Evolutionary conservation across 2,329 filamentous ascomycete species (phyloP), one percentile per base, ranked within the genome.

Genomic region (Xylariaceae sp.): DNA sequence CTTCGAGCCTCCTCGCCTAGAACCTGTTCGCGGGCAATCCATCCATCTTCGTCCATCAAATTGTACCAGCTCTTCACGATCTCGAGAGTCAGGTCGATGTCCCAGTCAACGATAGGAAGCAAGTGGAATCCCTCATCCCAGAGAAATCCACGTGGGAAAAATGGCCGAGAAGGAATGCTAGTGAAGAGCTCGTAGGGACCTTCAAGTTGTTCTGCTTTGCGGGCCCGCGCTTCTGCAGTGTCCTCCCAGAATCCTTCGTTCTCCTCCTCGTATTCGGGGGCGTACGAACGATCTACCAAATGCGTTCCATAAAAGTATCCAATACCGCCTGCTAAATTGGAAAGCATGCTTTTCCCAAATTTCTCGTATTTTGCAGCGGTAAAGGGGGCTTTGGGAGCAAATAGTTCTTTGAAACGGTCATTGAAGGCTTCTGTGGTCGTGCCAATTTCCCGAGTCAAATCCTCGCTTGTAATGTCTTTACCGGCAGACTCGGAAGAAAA

Each of bases 51-150:
- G 55, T 98, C 93, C 80, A 97, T 95, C 16, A 95, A 79, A 53
- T 85, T 89, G 71, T 94, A 94, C 93, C 93, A 98, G 67, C 88
- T 95, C 69, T 86, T 88, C 51, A 97, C 79, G 54, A 98, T 89
- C 52, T 96, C 89, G 22, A 86, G 71, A 3, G 88, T 83, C 41
- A 97, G 76, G 61, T 96, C 91, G 42, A 90, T 81, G 63, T 98
- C 93, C 87, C 91, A 98, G 55, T 98, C 92, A 17, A 89, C 79
- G 43, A 98, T 84, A 2, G 91, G 91, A 38, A 95, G 73, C 27
- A 98, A 74, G 61, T 98, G 93, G 68, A 97, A 98, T 1, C 93
- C 93, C 66, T 98, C 93, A 59, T 98, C 93, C 93, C 93, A 98
- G 4, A 97, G 75, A 65, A 98, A 98, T 1, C 93, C 93, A 50